These are phyloP conservation scores for Rhizopogon vinicolor DNA, from an alignment of 768 basidiomycete species.

Conservation along the genomic window DNA sequence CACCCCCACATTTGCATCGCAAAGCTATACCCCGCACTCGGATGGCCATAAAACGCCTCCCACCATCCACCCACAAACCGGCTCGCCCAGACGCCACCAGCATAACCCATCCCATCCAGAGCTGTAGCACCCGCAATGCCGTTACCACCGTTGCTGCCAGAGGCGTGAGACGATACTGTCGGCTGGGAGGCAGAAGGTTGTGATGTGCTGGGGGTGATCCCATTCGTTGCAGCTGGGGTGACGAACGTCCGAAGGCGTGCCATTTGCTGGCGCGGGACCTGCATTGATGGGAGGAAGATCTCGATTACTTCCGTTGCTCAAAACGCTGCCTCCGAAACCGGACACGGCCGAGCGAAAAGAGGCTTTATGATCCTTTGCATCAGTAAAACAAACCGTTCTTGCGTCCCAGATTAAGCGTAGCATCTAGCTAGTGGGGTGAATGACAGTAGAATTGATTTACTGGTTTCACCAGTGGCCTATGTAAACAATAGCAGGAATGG, in stretches of 20 bases:
- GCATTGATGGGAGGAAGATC: neutral
- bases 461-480: too few relatives aligned
- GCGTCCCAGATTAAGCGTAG: neutral
- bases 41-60: conserved; percentile 27
- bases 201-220: conserved; percentile 17
- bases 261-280: conserved; percentile 15
- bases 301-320: conserved; percentile 38
- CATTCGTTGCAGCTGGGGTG: conserved; percentile 5
- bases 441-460: neutral
- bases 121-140: conserved; percentile 24
- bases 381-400: neutral
- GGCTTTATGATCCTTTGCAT: neutral
- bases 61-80: conserved; percentile 42
- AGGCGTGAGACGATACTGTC: conserved; percentile 14
- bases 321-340: conserved; percentile 42
- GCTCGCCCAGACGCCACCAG: conserved; percentile 28
- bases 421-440: neutral
- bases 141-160: conserved; percentile 11
- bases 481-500: too few relatives aligned
- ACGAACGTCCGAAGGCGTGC: conserved; percentile 15
- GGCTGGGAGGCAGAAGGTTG: conserved; percentile 17
- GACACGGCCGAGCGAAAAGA: conserved; percentile 12
- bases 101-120: conserved; percentile 17
- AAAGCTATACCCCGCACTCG: conserved; percentile 21
- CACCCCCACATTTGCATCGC: conserved; percentile 6